These are phyloP conservation scores for Cymbidium sinense DNA, from an alignment of 106 monocot genomes.

Conservation along the genomic window DNA sequence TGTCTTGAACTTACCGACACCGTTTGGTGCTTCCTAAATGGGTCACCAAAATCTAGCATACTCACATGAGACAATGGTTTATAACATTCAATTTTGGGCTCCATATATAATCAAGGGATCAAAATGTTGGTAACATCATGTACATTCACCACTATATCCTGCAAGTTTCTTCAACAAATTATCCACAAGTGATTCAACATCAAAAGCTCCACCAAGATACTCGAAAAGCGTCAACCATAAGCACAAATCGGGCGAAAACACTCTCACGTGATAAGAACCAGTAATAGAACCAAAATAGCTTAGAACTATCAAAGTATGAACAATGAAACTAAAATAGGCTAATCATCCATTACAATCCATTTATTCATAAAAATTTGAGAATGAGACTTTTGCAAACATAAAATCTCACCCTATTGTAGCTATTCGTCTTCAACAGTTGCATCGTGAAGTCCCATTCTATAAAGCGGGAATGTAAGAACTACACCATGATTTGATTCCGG, in stretches of 20 bases:
- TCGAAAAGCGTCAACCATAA: too few relatives aligned
- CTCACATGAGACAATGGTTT: slow-evolving; percentile 47
- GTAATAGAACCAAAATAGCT: background rate
- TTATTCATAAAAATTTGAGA: background rate
- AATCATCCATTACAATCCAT: background rate
- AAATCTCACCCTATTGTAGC: slow-evolving; percentile 77
- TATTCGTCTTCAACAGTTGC: slow-evolving; percentile 58
- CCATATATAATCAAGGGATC: slow-evolving; percentile 94
- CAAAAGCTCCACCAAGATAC: slow-evolving; percentile 96
- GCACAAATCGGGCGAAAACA: background rate
- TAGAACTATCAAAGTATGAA: too few relatives aligned
- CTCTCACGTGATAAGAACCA: background rate
- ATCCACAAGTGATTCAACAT: slow-evolving; percentile 92
- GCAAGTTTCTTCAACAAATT: slow-evolving; percentile 92
- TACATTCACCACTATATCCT: slow-evolving; percentile 89
- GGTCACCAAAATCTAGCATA: slow-evolving; percentile 94
- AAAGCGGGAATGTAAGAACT: slow-evolving; percentile 80
- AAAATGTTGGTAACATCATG: slow-evolving; percentile 84
- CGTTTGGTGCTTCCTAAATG: slow-evolving; percentile 90
- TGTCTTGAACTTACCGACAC: slow-evolving; percentile 45
- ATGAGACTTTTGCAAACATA: too few relatives aligned
- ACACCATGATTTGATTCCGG: slow-evolving; percentile 83
- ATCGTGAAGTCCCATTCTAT: slow-evolving; percentile 38
- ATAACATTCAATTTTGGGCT: slow-evolving; percentile 50
- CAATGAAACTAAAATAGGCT: too few relatives aligned